Conservation (phyloP, 78 protist species). For the Dictyostelium firmibasis region DNA sequence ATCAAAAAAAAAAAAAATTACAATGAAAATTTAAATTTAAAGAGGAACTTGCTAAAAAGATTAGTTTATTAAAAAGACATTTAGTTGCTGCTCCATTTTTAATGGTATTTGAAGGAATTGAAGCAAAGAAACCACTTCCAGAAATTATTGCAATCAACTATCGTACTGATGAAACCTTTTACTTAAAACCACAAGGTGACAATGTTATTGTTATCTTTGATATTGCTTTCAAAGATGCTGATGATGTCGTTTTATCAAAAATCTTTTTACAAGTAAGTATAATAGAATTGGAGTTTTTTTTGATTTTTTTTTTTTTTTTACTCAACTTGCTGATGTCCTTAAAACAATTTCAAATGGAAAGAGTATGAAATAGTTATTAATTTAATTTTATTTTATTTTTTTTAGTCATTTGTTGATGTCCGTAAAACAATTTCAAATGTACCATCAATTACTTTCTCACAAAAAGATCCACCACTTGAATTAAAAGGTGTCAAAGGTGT, state of each 20-base stretch:
- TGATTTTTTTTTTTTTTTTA: no score
- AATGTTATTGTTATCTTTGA: slow-evolving; percentile 87
- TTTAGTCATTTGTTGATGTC: slow-evolving; percentile 72
- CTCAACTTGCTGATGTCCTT: no score
- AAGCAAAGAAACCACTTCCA: slow-evolving; percentile 41
- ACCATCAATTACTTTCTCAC: slow-evolving; percentile 80
- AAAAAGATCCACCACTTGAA: slow-evolving; percentile 83
- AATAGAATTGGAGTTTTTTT: no score
- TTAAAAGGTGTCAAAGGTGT: slow-evolving; percentile 72
- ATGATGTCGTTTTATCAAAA: slow-evolving; percentile 85
- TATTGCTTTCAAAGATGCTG: slow-evolving; percentile 84
- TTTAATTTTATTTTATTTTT: neutral
- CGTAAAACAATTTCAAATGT: slow-evolving; percentile 62
- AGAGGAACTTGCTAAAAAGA: slow-evolving; percentile 73
- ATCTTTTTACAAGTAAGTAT: slow-evolving; percentile 84
- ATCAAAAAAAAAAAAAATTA: neutral
- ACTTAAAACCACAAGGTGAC: slow-evolving; percentile 82
- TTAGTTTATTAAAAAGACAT: slow-evolving; percentile 83
- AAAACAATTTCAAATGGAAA: no score
- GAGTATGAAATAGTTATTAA: no score
- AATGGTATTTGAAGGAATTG: slow-evolving; percentile 76
- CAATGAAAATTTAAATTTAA: neutral
- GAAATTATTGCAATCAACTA: slow-evolving; percentile 64
- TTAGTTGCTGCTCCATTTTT: slow-evolving; percentile 86
- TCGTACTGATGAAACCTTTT: slow-evolving; percentile 82